phyloP scores from a whole-genome alignment of 306 rosid genomes.

The Luffa acutangula region DNA sequence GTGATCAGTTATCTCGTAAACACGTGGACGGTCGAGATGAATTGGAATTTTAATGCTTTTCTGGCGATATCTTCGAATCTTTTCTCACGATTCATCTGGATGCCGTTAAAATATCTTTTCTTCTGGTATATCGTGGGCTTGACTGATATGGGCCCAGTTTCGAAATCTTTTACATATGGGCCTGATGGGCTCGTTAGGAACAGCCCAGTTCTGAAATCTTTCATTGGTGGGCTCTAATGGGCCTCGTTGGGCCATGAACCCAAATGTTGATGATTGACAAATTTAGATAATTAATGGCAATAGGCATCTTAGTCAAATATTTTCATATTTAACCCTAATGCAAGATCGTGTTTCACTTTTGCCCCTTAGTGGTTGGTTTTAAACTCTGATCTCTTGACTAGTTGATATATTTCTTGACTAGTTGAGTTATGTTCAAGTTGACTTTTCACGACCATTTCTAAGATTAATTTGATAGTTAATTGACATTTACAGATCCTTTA shows the following conservation, averaged over 20 bases:
- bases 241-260: background rate
- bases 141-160: background rate
- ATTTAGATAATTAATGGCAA: background rate
- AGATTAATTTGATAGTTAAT: no score
- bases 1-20: background rate
- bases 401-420: no score
- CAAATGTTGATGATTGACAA: background rate
- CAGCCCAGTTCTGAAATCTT: background rate
- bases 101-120: background rate
- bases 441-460: no score
- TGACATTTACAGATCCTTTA: no score
- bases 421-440: no score
- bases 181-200: background rate
- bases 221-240: background rate
- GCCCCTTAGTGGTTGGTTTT: no score
- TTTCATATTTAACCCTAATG: background rate
- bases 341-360: background rate
- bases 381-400: no score
- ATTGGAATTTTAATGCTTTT: background rate
- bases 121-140: background rate
- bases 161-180: background rate
- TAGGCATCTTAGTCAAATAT: background rate
- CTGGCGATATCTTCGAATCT: slow-evolving; percentile 7
- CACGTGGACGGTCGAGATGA: slow-evolving; percentile 5
- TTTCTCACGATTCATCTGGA: background rate